Percentiles rank a stretch among this genome's conserved stretches.
Conservation (phyloP, 805 yeast genomes). For the Torulaspora delbrueckii region DNA sequence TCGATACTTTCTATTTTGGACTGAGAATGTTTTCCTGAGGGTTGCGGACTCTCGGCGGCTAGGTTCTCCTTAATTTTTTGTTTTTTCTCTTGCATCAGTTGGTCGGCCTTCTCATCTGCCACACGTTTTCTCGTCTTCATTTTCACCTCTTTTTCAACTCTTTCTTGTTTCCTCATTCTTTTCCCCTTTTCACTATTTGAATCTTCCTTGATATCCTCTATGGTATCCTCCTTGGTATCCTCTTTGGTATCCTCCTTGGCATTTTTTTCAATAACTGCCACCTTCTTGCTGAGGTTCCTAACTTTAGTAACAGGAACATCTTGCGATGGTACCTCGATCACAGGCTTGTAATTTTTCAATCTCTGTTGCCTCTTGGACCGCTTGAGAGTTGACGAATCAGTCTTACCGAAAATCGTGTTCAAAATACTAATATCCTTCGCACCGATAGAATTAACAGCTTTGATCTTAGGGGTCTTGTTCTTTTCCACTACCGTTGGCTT, state of each 20-base stretch:
- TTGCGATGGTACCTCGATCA: slow-evolving; percentile 22
- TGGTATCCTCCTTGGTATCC: neutral
- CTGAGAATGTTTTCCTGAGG: neutral
- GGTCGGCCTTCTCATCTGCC: neutral
- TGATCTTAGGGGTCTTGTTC: slow-evolving; percentile 4
- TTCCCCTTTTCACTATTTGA: neutral
- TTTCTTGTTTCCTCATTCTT: neutral
- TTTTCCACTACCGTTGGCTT: neutral
- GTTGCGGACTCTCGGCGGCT: neutral
- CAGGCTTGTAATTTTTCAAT: slow-evolving; percentile 17
- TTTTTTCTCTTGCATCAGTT: neutral
- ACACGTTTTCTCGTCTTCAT: neutral
- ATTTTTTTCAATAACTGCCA: neutral
- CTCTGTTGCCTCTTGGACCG: slow-evolving; percentile 16
- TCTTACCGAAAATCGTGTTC: slow-evolving; percentile 24
- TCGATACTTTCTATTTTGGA: neutral
- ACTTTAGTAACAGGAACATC: slow-evolving; percentile 7
- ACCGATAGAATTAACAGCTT: slow-evolving; percentile 14
- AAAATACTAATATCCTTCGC: slow-evolving; percentile 23
- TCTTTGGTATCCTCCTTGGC: neutral
- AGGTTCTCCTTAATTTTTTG: neutral
- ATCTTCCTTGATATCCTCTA: neutral
- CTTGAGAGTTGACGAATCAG: neutral
- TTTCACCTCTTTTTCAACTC: neutral
- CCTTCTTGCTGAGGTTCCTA: slow-evolving; percentile 4